Evolutionary conservation across 2,329 filamentous ascomycete species (phyloP).

Genomic region (Didymellaceae sp.): DNA sequence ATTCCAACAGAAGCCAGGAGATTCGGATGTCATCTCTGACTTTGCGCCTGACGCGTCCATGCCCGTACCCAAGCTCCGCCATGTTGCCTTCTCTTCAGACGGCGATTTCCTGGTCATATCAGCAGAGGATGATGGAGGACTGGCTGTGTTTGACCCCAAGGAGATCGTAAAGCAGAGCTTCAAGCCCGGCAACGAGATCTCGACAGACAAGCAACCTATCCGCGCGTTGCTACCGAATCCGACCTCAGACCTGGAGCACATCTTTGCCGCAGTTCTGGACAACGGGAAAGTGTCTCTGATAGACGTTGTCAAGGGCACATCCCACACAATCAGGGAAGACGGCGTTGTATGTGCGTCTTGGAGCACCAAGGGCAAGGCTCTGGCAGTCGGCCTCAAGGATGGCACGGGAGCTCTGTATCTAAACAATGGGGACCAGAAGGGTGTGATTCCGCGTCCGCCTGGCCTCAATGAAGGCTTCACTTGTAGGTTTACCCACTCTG

Average conservation of each 20-base stretch:
- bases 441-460: slow-evolving; percentile 78
- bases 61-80: slow-evolving; percentile 78
- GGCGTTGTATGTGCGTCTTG: slow-evolving; percentile 86
- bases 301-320: slow-evolving; percentile 70
- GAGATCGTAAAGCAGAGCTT: slow-evolving; percentile 67
- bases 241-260: slow-evolving; percentile 71
- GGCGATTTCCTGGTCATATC: slow-evolving; percentile 84
- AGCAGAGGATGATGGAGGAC: slow-evolving; percentile 78
- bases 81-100: slow-evolving; percentile 89
- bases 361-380: slow-evolving; percentile 92
- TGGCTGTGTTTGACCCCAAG: slow-evolving; percentile 79
- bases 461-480: slow-evolving; percentile 68
- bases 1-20: slow-evolving; percentile 63
- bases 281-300: slow-evolving; percentile 84
- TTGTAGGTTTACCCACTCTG: slow-evolving; percentile 58
- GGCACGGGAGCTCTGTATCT: slow-evolving; percentile 85
- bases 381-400: slow-evolving; percentile 83
- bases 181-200: slow-evolving; percentile 74
- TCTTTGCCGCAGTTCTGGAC: slow-evolving; percentile 80
- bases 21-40: slow-evolving; percentile 68
- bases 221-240: slow-evolving; percentile 83
- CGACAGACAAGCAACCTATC: slow-evolving; percentile 76
- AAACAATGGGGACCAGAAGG: slow-evolving; percentile 78
- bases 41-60: slow-evolving; percentile 79
- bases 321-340: slow-evolving; percentile 65